Percentiles rank a stretch among this genome's conserved stretches.
These are phyloP conservation scores for Myriosclerotinia scirpicola DNA, from an alignment of 2,329 filamentous ascomycete genomes.

Conservation along the genomic window DNA sequence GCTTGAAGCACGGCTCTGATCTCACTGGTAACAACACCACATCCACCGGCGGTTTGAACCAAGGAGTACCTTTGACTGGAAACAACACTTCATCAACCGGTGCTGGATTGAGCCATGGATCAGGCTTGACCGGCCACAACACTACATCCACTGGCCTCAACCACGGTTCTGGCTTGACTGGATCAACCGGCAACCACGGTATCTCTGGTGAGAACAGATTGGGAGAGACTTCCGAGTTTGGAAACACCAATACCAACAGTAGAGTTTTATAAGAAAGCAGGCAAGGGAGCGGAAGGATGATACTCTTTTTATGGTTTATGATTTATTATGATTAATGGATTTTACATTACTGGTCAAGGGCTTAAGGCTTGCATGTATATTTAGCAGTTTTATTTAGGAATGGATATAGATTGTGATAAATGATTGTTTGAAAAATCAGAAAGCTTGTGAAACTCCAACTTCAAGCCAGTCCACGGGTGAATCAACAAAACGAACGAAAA, in stretches of 20 bases:
- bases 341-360: background rate
- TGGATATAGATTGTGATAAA: background rate
- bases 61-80: background rate
- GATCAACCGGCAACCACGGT: slow-evolving; percentile 10
- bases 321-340: slow-evolving; percentile 8
- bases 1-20: background rate
- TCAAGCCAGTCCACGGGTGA: background rate
- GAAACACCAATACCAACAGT: slow-evolving; percentile 19
- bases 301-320: background rate
- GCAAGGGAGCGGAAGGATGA: background rate
- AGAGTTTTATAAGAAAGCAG: background rate
- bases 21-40: background rate
- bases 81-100: background rate
- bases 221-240: slow-evolving; percentile 26
- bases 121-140: background rate
- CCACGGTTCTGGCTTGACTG: background rate
- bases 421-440: background rate
- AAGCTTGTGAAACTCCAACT: background rate
- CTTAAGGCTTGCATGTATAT: slow-evolving; percentile 11
- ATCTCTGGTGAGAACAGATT: slow-evolving; percentile 21
- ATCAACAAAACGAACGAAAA: background rate
- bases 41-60: background rate
- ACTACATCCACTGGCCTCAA: background rate
- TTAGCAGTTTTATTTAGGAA: background rate
- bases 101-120: background rate